Percentiles rank a stretch among this genome's conserved stretches.
Conservation (phyloP, 1,139 yeast species). For the Geotrichum macrosporum region DNA sequence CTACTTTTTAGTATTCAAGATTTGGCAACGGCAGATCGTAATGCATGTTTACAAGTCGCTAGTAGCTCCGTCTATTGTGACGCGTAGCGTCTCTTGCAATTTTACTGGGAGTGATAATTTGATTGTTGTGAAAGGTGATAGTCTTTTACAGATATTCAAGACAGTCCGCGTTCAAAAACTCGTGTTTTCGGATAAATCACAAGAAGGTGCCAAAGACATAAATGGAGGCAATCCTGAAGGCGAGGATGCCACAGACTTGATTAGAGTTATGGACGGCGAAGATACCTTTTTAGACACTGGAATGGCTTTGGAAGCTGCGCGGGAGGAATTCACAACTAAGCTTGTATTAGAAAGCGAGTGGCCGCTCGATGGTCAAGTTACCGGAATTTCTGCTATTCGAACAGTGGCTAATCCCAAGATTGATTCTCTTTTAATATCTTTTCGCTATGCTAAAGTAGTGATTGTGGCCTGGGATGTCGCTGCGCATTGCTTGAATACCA, state of each 20-base stretch:
- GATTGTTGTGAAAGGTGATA: conserved; percentile 64
- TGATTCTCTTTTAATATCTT: conserved; percentile 64
- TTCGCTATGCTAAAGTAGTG: conserved; percentile 73
- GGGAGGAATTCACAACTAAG: conserved; percentile 35
- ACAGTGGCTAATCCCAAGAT: conserved; percentile 48
- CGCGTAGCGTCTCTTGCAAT: conserved; percentile 57
- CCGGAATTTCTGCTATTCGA: conserved; percentile 45
- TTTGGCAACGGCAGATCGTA: not conserved
- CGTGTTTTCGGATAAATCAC: conserved; percentile 20
- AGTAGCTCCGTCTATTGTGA: conserved; percentile 71
- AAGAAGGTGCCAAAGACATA: conserved; percentile 26
- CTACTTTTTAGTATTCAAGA: too few relatives aligned
- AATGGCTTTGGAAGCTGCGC: conserved; percentile 23
- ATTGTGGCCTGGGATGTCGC: conserved; percentile 66
- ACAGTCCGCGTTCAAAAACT: conserved; percentile 34
- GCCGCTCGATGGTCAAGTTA: conserved; percentile 65
- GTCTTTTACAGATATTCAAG: conserved; percentile 62
- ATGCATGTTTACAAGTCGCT: conserved; percentile 86
- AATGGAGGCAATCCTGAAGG: conserved; percentile 20
- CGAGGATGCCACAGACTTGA: conserved; percentile 21
- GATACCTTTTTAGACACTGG: conserved; percentile 34
- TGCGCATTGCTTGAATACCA: conserved; percentile 54
- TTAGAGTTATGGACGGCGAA: conserved; percentile 20
- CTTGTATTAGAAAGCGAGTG: conserved; percentile 61
- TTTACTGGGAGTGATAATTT: conserved; percentile 57